Evolutionary conservation across 1,139 yeast species (phyloP).

Genomic region (Lodderomyces metapsilosis): DNA sequence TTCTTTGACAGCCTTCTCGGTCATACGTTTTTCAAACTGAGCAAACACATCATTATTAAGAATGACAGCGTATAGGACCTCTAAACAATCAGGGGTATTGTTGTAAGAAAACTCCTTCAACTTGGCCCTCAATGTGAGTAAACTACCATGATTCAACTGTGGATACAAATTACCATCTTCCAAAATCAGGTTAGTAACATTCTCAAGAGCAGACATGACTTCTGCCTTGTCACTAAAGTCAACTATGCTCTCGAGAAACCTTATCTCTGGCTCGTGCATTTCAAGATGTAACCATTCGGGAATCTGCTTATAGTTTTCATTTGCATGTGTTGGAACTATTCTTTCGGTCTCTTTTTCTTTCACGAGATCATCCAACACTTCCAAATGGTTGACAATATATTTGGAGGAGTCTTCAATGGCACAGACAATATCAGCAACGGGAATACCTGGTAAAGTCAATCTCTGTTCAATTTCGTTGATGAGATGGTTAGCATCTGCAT

Average conservation of each 20-base stretch:
- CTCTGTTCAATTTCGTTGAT: background rate
- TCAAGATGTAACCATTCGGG: slow-evolving; percentile 13
- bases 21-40: slow-evolving; percentile 3
- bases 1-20: background rate
- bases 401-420: slow-evolving; percentile 6
- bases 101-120: slow-evolving; percentile 8
- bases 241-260: slow-evolving; percentile 6
- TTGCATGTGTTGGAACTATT: too few species aligned
- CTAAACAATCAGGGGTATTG: slow-evolving; percentile 11
- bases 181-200: slow-evolving; percentile 3
- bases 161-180: slow-evolving; percentile 3
- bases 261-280: slow-evolving; percentile 8
- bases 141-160: slow-evolving; percentile 5
- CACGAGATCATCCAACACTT: slow-evolving; percentile 12
- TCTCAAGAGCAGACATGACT: slow-evolving; percentile 5
- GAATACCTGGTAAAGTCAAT: background rate
- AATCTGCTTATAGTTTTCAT: slow-evolving; percentile 10
- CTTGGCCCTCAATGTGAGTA: slow-evolving; percentile 8
- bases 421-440: background rate
- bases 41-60: slow-evolving; percentile 11
- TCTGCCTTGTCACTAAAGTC: slow-evolving; percentile 7
- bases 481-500: background rate
- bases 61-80: slow-evolving; percentile 14
- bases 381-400: slow-evolving; percentile 12
- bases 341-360: slow-evolving; percentile 5